A percentile compares a stretch with the other conserved stretches of the same genome.
Conservation (phyloP, 345 rosid species). For the Salix arbutifolia region DNA sequence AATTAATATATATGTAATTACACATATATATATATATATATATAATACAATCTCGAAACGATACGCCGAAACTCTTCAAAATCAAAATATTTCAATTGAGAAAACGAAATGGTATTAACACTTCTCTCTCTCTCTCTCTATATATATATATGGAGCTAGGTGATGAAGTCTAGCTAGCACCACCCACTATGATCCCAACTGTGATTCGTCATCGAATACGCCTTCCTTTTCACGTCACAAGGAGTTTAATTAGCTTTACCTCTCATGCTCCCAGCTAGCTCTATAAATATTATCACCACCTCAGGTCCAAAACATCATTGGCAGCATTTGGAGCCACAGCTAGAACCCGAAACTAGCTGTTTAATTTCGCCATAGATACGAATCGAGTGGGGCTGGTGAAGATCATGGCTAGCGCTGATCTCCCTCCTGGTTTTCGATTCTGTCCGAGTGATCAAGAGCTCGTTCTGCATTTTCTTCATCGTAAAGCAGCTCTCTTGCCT, state of each 20-base stretch:
- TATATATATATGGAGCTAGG: background rate
- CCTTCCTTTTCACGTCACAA: conserved; percentile 52
- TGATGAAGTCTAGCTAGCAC: background rate
- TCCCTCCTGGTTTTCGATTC: conserved; percentile 92
- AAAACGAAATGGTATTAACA: too few relatives aligned
- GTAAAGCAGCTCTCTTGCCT: conserved; percentile 78
- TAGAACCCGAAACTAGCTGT: background rate
- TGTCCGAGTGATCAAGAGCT: conserved; percentile 89
- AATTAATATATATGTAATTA: too few relatives aligned
- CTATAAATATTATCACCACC: conserved; percentile 23
- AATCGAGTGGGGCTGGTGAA: too few relatives aligned
- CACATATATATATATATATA: too few relatives aligned
- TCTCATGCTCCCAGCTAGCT: background rate
- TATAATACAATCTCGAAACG: too few relatives aligned
- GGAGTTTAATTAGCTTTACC: conserved; percentile 1
- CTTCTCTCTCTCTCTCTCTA: too few relatives aligned
- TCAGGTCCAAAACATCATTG: conserved; percentile 4
- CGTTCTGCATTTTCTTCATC: conserved; percentile 90
- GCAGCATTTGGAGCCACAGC: background rate
- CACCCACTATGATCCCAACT: conserved; percentile 10
- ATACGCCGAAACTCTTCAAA: too few relatives aligned
- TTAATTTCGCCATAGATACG: background rate
- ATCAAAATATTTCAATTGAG: too few relatives aligned
- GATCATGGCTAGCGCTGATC: conserved; percentile 27
- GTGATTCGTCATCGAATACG: conserved; percentile 14